Conservation (phyloP, 495 filamentous ascomycete species). For the Acidomyces sp. region DNA sequence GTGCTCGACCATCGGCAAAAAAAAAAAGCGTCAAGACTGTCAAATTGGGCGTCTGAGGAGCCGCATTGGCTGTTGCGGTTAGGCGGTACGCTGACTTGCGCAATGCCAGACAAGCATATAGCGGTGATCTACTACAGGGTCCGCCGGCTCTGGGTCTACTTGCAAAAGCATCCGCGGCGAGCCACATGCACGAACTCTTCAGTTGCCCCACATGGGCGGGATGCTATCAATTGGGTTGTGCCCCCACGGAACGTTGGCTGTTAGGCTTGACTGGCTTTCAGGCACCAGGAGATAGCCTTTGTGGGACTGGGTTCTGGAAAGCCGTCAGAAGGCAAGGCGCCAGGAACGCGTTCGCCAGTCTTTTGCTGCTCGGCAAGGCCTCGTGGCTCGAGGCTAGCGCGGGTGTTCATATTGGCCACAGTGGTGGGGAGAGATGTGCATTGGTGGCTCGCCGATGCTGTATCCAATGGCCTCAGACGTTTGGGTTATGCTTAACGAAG, state of each 20-base stretch:
- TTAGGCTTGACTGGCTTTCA: no score
- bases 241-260: no score
- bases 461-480: conserved; percentile 8
- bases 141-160: not conserved
- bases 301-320: no score
- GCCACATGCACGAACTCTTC: conserved; percentile 12
- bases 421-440: conserved; percentile 3
- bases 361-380: not conserved
- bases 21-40: conserved; percentile 1
- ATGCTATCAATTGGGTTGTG: no score
- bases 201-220: conserved; percentile 10
- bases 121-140: conserved; percentile 14
- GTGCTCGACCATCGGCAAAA: not conserved
- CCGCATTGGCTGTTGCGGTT: conserved; percentile 8
- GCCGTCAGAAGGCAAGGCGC: no score
- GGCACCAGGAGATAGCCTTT: no score
- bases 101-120: conserved; percentile 4
- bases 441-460: not conserved
- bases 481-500: conserved; percentile 18
- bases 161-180: conserved; percentile 10
- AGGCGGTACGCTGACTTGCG: conserved; percentile 2
- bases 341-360: no score
- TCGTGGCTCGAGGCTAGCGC: not conserved
- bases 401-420: conserved; percentile 18
- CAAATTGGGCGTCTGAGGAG: conserved; percentile 2